A percentile compares a stretch with the other conserved stretches of the same genome.
Conservation (phyloP, 164 flowering plant genomes). For the Hamamelis virginiana region DNA sequence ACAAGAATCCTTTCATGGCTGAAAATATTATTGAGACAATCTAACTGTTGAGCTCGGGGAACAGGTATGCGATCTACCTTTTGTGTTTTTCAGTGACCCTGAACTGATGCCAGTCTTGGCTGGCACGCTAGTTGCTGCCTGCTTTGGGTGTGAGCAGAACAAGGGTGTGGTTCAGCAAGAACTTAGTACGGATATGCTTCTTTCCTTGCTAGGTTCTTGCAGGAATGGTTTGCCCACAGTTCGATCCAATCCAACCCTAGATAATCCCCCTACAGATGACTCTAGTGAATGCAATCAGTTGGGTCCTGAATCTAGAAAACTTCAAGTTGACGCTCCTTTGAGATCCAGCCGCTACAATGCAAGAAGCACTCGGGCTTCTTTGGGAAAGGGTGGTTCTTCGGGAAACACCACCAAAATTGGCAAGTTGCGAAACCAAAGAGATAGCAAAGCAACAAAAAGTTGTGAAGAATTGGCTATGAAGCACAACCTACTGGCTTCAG, state of each 20-base stretch:
- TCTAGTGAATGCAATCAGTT: constrained; percentile 34
- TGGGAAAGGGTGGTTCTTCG: constrained; percentile 32
- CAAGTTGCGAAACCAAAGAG: constrained; percentile 58
- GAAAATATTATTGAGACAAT: constrained; percentile 3
- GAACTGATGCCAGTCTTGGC: constrained; percentile 83
- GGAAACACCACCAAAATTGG: constrained; percentile 37
- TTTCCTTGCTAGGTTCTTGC: constrained; percentile 74
- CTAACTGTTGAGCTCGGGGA: constrained; percentile 21
- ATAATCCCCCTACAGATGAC: constrained; percentile 31
- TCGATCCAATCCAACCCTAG: constrained; percentile 27
- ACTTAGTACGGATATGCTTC: constrained; percentile 84
- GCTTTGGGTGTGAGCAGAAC: constrained; percentile 87
- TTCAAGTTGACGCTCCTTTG: constrained; percentile 36
- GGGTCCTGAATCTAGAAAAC: constrained; percentile 42
- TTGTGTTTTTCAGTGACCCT: constrained; percentile 89
- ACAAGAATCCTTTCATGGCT: background rate
- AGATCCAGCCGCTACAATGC: constrained; percentile 38
- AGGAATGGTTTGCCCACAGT: constrained; percentile 37
- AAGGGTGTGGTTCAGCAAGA: constrained; percentile 81
- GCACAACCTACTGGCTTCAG: constrained; percentile 33
- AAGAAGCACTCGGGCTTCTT: constrained; percentile 30
- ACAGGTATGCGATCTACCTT: constrained; percentile 95
- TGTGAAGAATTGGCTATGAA: constrained; percentile 49
- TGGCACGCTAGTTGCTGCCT: constrained; percentile 79
- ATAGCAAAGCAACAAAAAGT: constrained; percentile 41